Evolutionary conservation across 768 basidiomycete species (phyloP), one percentile per base, ranked within the genome.

Genomic region (Trametes villosa): DNA sequence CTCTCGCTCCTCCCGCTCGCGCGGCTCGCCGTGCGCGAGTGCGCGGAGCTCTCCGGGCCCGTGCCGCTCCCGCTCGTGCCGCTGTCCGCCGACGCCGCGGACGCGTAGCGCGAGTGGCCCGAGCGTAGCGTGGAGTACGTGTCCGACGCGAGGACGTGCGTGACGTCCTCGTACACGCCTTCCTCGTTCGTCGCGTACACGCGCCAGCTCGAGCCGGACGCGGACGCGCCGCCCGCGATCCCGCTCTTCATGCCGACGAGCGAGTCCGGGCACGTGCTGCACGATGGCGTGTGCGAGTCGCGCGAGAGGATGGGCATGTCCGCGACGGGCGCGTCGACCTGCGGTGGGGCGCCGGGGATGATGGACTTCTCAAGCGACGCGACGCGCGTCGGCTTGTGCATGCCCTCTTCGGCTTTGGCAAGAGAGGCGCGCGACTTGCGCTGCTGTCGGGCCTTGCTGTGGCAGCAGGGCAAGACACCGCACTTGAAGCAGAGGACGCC

Each of bases 1-100:
- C 68, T 69, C 22, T 48, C 61, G 60, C 70, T 71, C 33, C 68
- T 69, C 22, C 45, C 61, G 60, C 70, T 71, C 33, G 59, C 53
- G 24, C 68, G 59, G 20, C 58, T 57, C 17, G 20, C 47, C 40
- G 52, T 30, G 47, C 53, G 42, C 31, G 57, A 36, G 53, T 54
- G 26, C 34, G 24, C 30, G 3, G 53, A 30, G 47, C 47, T 57
- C n/a, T 49, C 22, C 9, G 38, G 47, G n/a, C 41, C 18, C 17
- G 20, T 20, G 30, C 31, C 27, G 29, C 30, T 45, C 9, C 55
- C 47, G 38, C 47, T 57, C 6, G 30, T 30, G 30, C 20, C 12
- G 47, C 56, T 57, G 20, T 29, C 47, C 18, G 38, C 6, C 18
- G 56, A 41, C 18, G 20, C 6, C 27, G 46, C 29, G 38, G 47